phyloP scores from a whole-genome alignment of 2,329 filamentous ascomycete genomes.

The Blastomyces gilchristii region DNA sequence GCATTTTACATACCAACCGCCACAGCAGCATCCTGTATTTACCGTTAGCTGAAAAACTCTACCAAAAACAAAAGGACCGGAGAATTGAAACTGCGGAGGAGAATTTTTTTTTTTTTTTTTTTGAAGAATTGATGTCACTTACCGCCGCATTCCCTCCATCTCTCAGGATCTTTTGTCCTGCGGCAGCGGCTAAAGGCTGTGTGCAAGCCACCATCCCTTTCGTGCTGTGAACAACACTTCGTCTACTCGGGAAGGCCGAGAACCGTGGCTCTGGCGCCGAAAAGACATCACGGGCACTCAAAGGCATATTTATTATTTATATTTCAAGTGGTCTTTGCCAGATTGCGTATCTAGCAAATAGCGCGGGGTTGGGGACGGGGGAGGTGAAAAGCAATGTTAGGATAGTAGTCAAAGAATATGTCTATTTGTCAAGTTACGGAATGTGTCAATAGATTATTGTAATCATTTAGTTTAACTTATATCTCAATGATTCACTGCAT shows the following conservation, averaged over 20 bases:
- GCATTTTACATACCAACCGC: constrained; percentile 56
- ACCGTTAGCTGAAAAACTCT: not conserved
- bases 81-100: not conserved
- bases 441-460: not conserved
- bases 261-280: constrained; percentile 30
- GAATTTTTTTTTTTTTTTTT: not conserved
- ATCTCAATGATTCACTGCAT: not conserved
- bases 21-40: constrained; percentile 75
- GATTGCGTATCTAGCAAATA: not conserved
- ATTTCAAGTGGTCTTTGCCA: no score
- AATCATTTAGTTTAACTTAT: no score
- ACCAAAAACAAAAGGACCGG: not conserved
- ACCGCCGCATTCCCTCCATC: constrained; percentile 90
- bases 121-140: not conserved
- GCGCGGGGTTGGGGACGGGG: no score
- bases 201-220: constrained; percentile 84
- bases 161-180: constrained; percentile 72
- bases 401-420: not conserved
- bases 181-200: constrained; percentile 80
- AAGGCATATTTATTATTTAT: constrained; percentile 6
- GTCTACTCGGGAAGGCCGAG: constrained; percentile 61
- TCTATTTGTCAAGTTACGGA: not conserved
- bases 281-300: constrained; percentile 12
- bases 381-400: not conserved
- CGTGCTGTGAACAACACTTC: constrained; percentile 88